Evolutionary conservation across 2,329 filamentous ascomycete genomes (phyloP).

Genomic region (Arthrobotrys pseudoclavata): DNA sequence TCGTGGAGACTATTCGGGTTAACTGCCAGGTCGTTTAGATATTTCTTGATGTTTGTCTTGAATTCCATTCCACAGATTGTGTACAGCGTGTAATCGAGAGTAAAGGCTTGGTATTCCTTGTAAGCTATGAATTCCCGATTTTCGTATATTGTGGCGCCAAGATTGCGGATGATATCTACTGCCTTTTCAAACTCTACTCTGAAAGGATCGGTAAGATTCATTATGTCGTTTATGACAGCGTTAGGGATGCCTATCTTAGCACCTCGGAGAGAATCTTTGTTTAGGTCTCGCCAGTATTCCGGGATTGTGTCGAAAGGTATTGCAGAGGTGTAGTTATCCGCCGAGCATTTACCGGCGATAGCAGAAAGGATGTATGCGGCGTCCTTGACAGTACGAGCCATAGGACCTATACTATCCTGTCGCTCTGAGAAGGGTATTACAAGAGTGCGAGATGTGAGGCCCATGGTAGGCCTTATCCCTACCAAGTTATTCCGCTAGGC

Average conservation of each 20-base stretch:
- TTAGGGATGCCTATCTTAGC: conserved; percentile 52
- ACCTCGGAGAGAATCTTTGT: conserved; percentile 40
- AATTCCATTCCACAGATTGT: conserved; percentile 29
- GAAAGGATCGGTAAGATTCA: neutral
- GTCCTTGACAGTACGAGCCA: conserved; percentile 78
- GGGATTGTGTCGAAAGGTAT: conserved; percentile 48
- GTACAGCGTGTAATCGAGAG: conserved; percentile 6
- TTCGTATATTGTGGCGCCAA: conserved; percentile 43
- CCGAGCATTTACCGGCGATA: conserved; percentile 75
- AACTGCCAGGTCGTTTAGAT: conserved; percentile 25
- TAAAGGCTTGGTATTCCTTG: conserved; percentile 19
- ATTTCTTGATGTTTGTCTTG: conserved; percentile 53
- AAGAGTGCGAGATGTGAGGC: conserved; percentile 73
- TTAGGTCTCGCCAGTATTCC: conserved; percentile 41
- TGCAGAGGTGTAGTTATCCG: conserved; percentile 76
- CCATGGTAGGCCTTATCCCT: conserved; percentile 77
- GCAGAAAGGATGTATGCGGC: conserved; percentile 76
- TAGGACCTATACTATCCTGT: conserved; percentile 78
- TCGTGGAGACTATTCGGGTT: conserved; percentile 48
- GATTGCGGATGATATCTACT: conserved; percentile 34
- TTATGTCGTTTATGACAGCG: conserved; percentile 17
- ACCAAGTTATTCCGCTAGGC: conserved; percentile 73
- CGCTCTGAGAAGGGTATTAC: conserved; percentile 77
- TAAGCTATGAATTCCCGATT: conserved; percentile 39
- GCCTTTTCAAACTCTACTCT: conserved; percentile 25